Evolutionary conservation across 129 eudicot genomes (phyloP).

Genomic region (Lactuca saligna): DNA sequence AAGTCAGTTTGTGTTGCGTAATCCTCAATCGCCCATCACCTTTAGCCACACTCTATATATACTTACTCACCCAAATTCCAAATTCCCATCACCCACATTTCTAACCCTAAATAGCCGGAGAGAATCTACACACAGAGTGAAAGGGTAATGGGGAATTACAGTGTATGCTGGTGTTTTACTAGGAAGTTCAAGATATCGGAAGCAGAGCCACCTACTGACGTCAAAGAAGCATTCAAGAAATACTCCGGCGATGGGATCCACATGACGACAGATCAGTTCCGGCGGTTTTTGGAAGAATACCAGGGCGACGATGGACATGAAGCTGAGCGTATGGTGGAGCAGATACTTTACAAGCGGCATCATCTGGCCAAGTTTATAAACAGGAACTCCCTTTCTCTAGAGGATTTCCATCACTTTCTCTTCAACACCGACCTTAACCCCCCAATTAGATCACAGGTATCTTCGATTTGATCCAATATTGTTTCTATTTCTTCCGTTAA

Average conservation of each 20-base stretch:
- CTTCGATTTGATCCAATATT: background rate
- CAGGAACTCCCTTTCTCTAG: constrained; percentile 50
- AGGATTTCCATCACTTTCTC: constrained; percentile 65
- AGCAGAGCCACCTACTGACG: constrained; percentile 63
- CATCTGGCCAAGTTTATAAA: constrained; percentile 50
- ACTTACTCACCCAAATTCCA: background rate
- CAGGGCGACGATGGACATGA: constrained; percentile 38
- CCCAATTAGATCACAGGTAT: constrained; percentile 54
- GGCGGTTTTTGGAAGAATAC: constrained; percentile 51
- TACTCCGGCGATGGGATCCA: constrained; percentile 56
- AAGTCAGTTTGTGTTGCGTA: constrained; percentile 14
- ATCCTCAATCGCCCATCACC: background rate
- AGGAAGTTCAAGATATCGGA: constrained; percentile 57
- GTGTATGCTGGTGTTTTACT: constrained; percentile 63
- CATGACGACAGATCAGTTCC: constrained; percentile 69
- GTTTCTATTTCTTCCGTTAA: background rate
- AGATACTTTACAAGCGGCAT: constrained; percentile 54
- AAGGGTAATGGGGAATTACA: constrained; percentile 55
- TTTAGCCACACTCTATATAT: background rate
- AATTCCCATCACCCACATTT: constrained; percentile 2
- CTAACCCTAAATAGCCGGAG: background rate
- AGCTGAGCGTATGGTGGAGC: constrained; percentile 49
- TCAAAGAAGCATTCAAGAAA: constrained; percentile 41
- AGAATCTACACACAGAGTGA: background rate
- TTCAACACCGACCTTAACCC: constrained; percentile 72